Evolutionary conservation across 495 filamentous ascomycete species (phyloP), one percentile per base, ranked within the genome.

Genomic region (Acidomyces sp.): DNA sequence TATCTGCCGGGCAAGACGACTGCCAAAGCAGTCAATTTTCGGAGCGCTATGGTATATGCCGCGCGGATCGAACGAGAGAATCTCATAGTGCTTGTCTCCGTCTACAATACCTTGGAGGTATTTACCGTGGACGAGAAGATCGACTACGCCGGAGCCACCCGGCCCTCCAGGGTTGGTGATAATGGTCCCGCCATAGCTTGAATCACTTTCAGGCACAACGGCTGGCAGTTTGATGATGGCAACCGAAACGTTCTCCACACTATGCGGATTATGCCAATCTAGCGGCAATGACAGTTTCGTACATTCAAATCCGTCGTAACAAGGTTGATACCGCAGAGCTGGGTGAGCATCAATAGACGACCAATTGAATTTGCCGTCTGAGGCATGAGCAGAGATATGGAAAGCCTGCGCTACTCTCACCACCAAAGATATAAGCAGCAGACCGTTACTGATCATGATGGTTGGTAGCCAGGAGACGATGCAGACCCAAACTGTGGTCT

Each of bases 41-140:
- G 54, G 69, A 47, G 30, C 52, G 27, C 22, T 46, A 16, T 34
- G 39, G 20, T 52, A 66, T 51, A 53, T 56, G 33, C 44, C 71
- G 3, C 66, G 53, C 0, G 62, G 63, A 22, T 75, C 71, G 55
- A 58, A 71, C 48, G 67, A 64, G 58, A 77, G 59, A 17, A 76
- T 63, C 39, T 77, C 73, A 47, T 63, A 72, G 37, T 62, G 67
- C 46, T 58, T 62, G 19, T 63, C 41, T 6, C 37, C 27, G 19
- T 49, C 45, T 26, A 49, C 18, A 10, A 36, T 45, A 15, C 57
- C 54, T 24, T 62, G 58, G 1, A 65, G 18, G 3, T 20, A n/a
- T 12, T 43, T 29, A 16, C 47, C 59, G 28, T 22, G 34, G 11
- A 13, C 21, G 1, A 52, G 22, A 10, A 60, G 26, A 9, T 48